phyloP scores from a whole-genome alignment of 2,329 filamentous ascomycete species.

The Helicocarpus griseus region DNA sequence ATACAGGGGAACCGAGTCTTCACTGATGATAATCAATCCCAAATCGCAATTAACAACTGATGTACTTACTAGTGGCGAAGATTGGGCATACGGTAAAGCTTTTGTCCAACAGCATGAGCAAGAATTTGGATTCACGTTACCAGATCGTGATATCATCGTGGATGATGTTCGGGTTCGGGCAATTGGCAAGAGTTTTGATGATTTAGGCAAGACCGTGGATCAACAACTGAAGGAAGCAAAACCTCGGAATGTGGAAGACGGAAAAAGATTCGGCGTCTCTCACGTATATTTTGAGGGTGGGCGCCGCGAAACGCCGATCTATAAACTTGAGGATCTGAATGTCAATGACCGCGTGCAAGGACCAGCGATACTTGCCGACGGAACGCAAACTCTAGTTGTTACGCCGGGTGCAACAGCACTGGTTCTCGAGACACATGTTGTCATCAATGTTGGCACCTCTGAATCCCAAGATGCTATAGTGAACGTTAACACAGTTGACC shows the following conservation, averaged over 20 bases:
- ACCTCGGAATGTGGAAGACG: conserved; percentile 46
- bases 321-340: conserved; percentile 64
- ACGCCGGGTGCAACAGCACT: conserved; percentile 63
- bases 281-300: conserved; percentile 80
- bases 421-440: conserved; percentile 70
- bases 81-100: conserved; percentile 74
- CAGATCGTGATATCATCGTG: conserved; percentile 76
- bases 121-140: conserved; percentile 84
- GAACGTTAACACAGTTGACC: conserved; percentile 51
- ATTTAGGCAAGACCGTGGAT: conserved; percentile 71
- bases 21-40: conserved; percentile 79
- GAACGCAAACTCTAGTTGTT: conserved; percentile 70
- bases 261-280: conserved; percentile 56
- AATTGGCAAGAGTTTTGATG: conserved; percentile 79
- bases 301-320: conserved; percentile 67
- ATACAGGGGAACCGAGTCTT: conserved; percentile 82
- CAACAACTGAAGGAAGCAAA: conserved; percentile 66
- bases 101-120: conserved; percentile 83
- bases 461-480: conserved; percentile 40
- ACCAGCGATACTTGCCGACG: conserved; percentile 71
- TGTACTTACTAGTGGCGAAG: conserved; percentile 48
- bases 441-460: conserved; percentile 62
- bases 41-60: conserved; percentile 50
- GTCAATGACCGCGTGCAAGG: conserved; percentile 65
- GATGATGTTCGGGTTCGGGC: conserved; percentile 83